Evolutionary conservation across 768 basidiomycete genomes (phyloP).

Genomic region (Omphalotus guepiniiformis): DNA sequence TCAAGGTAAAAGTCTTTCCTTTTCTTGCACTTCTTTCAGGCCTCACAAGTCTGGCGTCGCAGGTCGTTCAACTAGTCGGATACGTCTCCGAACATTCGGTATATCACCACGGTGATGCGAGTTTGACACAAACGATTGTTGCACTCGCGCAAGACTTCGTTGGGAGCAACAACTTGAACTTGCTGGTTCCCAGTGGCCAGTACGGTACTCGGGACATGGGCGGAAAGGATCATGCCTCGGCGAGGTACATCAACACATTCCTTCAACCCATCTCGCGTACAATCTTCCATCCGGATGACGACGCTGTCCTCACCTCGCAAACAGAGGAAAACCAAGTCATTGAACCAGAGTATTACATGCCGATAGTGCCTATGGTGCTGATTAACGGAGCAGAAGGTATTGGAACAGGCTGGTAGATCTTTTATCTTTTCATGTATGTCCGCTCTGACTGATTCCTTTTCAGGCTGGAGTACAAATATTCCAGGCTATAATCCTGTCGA

Average conservation of each 20-base stretch:
- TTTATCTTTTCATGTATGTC: not conserved
- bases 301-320: conserved; percentile 77
- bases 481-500: conserved; percentile 92
- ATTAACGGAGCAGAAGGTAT: conserved; percentile 97
- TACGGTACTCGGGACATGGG: conserved; percentile 92
- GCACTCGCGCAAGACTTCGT: conserved; percentile 92
- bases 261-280: conserved; percentile 68
- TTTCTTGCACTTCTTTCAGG: not conserved
- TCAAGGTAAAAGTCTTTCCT: conserved; percentile 55
- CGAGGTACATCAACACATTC: conserved; percentile 93
- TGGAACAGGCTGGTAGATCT: conserved; percentile 71
- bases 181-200: conserved; percentile 86
- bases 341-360: conserved; percentile 95
- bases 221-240: conserved; percentile 94
- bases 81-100: conserved; percentile 92
- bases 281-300: conserved; percentile 81
- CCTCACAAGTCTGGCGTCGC: not conserved
- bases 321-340: conserved; percentile 83
- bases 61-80: conserved; percentile 94
- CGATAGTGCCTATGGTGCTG: conserved; percentile 81
- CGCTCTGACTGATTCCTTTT: not conserved
- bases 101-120: conserved; percentile 95
- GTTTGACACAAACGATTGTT: conserved; percentile 86
- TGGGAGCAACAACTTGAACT: conserved; percentile 92
- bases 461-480: conserved; percentile 92